Conservation (phyloP, 805 yeast genomes). For the Naumovozyma dairenensis region DNA sequence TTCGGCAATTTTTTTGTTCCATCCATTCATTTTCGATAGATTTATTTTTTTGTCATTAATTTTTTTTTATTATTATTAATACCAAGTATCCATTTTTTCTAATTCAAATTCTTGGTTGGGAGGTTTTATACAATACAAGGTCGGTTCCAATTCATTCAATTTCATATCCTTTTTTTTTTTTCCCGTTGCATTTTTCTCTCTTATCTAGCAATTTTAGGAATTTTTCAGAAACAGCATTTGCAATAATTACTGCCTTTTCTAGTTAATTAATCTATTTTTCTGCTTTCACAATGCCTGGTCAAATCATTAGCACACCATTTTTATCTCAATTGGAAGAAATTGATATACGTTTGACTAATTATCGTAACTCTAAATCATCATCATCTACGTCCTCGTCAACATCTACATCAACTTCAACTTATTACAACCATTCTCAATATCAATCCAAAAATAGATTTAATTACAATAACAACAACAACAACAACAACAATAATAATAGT, state of each 20-base stretch:
- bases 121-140: no score
- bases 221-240: no score
- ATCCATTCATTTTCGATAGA: no score
- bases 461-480: constrained; percentile 7
- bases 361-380: constrained; percentile 16
- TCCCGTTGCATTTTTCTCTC: neutral
- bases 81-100: no score
- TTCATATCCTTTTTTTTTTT: constrained; percentile 2
- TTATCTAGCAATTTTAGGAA: no score
- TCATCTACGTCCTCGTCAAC: constrained; percentile 9
- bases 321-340: constrained; percentile 29
- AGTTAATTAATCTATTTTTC: neutral
- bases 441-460: constrained; percentile 2
- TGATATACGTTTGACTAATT: constrained; percentile 23
- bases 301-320: constrained; percentile 24
- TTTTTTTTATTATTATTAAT: no score
- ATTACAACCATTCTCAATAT: no score
- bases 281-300: constrained; percentile 21
- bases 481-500: constrained; percentile 2
- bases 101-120: no score
- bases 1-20: no score
- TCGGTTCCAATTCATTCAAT: constrained; percentile 1
- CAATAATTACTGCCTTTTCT: no score
- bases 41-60: no score
- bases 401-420: constrained; percentile 3